These are phyloP conservation scores for Chytridium lagenaria DNA, from an alignment of 371 early-diverging fungal species.

Conservation along the genomic window DNA sequence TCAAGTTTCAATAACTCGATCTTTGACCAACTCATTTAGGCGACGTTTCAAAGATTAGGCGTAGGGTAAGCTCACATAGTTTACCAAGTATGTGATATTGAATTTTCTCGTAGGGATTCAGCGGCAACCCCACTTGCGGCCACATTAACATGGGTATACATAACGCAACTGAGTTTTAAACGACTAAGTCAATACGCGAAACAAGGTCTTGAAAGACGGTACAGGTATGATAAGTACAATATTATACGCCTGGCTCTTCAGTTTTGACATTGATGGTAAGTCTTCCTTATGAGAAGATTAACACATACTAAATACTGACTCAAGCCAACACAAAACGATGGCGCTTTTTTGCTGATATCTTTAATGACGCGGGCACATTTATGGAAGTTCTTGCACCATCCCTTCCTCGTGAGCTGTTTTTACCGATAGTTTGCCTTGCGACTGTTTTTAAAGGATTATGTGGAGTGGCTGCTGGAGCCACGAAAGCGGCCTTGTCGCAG, in stretches of 20 bases:
- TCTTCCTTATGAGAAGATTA: not conserved
- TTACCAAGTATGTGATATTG: not conserved
- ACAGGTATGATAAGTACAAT: conserved; percentile 43
- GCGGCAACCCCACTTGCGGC: conserved; percentile 40
- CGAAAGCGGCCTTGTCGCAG: conserved; percentile 41
- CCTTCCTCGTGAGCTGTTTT: conserved; percentile 19
- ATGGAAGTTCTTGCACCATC: conserved; percentile 34
- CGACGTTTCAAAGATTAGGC: conserved; percentile 32
- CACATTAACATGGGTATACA: conserved; percentile 33
- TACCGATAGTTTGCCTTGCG: conserved; percentile 30
- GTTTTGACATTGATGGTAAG: conserved; percentile 38
- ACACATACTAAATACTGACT: not conserved
- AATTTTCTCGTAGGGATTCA: conserved; percentile 22
- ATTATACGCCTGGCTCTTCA: conserved; percentile 41
- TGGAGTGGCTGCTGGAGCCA: conserved; percentile 44
- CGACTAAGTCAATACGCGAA: not conserved
- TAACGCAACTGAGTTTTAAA: not conserved
- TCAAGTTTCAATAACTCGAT: not conserved
- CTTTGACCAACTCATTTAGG: conserved; percentile 15
- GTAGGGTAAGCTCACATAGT: conserved; percentile 36
- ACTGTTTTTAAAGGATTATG: conserved; percentile 35
- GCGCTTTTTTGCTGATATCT: conserved; percentile 44
- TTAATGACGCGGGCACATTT: conserved; percentile 41
- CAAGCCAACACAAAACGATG: conserved; percentile 32
- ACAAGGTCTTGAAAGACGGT: conserved; percentile 33